These are phyloP conservation scores for Hyaloperonospora brassicae DNA, from an alignment of 352 stramenopile genomes.

Conservation along the genomic window DNA sequence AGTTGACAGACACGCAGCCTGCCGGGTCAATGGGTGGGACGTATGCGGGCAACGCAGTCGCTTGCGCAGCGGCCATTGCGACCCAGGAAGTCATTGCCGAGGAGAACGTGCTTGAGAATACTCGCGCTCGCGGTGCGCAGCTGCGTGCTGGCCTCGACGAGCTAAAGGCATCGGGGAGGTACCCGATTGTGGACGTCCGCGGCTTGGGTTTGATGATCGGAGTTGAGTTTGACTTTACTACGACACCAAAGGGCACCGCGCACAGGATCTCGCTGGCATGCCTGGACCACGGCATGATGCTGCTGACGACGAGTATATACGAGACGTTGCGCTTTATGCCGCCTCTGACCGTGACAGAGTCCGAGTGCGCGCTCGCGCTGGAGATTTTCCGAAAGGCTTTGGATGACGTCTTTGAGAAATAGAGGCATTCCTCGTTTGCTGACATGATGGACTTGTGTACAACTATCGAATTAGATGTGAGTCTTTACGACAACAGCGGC, in stretches of 20 bases:
- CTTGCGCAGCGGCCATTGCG: conserved; percentile 87
- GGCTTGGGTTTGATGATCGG: conserved; percentile 90
- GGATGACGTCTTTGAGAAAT: conserved; percentile 37
- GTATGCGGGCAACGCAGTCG: conserved; percentile 88
- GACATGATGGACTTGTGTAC: no score
- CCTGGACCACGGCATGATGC: conserved; percentile 83
- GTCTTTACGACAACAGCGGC: no score
- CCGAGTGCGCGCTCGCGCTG: conserved; percentile 54
- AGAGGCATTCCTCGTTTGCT: neutral
- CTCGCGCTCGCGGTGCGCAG: conserved; percentile 55
- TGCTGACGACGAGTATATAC: conserved; percentile 88
- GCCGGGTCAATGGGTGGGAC: conserved; percentile 89
- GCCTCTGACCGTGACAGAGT: conserved; percentile 78
- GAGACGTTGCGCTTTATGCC: conserved; percentile 91
- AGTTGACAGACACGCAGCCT: conserved; percentile 78
- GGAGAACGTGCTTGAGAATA: conserved; percentile 87
- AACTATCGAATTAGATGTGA: no score
- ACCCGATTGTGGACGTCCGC: conserved; percentile 81
- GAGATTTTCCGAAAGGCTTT: conserved; percentile 56
- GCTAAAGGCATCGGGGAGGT: conserved; percentile 65
- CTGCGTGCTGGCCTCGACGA: conserved; percentile 65
- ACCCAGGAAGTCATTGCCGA: conserved; percentile 83
- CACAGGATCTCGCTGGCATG: conserved; percentile 71
- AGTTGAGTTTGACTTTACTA: conserved; percentile 81
- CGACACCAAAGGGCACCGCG: conserved; percentile 52